These are phyloP conservation scores for Debaryomyces fabryi DNA, from an alignment of 1,139 yeast species.

Conservation along the genomic window DNA sequence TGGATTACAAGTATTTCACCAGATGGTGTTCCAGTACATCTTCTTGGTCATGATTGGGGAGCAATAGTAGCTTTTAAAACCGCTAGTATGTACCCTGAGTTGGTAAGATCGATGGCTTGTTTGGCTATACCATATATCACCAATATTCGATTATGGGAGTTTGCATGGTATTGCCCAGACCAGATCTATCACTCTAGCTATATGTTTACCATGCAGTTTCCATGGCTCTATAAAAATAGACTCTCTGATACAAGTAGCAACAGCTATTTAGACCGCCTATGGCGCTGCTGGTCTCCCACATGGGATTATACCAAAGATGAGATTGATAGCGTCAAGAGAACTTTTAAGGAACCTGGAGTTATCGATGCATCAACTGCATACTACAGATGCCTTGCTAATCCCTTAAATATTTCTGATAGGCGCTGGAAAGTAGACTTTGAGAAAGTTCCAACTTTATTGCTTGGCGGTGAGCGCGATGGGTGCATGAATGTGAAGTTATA, in stretches of 20 bases:
- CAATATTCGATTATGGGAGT: constrained; percentile 31
- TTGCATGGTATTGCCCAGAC: constrained; percentile 33
- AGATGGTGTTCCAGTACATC: constrained; percentile 35
- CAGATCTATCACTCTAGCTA: constrained; percentile 43
- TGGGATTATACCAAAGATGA: constrained; percentile 35
- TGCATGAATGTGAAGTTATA: constrained; percentile 40
- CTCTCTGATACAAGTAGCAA: constrained; percentile 21
- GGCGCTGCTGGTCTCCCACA: constrained; percentile 48
- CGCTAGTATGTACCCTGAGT: constrained; percentile 39
- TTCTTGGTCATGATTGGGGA: constrained; percentile 54
- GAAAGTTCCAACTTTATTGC: constrained; percentile 42
- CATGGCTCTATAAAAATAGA: constrained; percentile 26
- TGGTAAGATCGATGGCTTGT: constrained; percentile 37
- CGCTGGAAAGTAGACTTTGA: constrained; percentile 38
- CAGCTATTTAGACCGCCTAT: constrained; percentile 36
- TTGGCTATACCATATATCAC: constrained; percentile 45
- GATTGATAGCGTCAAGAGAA: constrained; percentile 31
- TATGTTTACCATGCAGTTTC: constrained; percentile 44
- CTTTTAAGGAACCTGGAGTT: constrained; percentile 30
- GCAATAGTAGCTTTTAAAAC: constrained; percentile 42
- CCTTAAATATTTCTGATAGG: constrained; percentile 24
- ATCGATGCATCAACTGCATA: constrained; percentile 47
- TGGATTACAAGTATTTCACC: constrained; percentile 33
- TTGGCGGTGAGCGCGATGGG: constrained; percentile 44
- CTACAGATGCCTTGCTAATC: constrained; percentile 38